These are phyloP conservation scores for Tricholoma matsutake DNA, from an alignment of 768 basidiomycete species.

Conservation along the genomic window DNA sequence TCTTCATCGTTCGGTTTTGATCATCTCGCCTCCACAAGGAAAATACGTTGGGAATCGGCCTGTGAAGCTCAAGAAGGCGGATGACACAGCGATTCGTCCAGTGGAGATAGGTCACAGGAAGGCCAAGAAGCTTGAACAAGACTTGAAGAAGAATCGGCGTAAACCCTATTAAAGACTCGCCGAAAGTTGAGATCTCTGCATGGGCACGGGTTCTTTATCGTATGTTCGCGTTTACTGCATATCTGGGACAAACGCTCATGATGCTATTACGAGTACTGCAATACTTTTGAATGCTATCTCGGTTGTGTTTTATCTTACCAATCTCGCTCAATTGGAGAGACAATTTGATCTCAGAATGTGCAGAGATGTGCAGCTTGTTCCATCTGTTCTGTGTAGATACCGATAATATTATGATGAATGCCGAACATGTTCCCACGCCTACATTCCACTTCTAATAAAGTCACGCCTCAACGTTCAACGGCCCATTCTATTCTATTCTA, in stretches of 20 bases:
- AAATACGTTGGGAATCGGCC: constrained; percentile 99
- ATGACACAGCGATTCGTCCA: constrained; percentile 78
- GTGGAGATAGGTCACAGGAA: constrained; percentile 94
- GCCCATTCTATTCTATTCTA: background rate
- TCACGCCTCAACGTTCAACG: too few relatives aligned
- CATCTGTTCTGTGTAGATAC: too few relatives aligned
- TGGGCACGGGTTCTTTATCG: background rate
- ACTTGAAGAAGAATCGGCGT: constrained; percentile 86
- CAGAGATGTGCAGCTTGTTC: too few relatives aligned
- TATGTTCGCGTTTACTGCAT: constrained; percentile 13
- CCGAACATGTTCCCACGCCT: background rate
- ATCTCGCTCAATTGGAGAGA: too few relatives aligned
- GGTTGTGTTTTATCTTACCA: too few relatives aligned
- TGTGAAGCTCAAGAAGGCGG: constrained; percentile 94
- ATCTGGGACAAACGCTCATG: constrained; percentile 11
- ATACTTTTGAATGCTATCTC: too few relatives aligned
- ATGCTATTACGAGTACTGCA: constrained; percentile 1
- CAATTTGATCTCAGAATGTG: too few relatives aligned
- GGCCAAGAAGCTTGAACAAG: constrained; percentile 85
- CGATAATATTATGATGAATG: too few relatives aligned
- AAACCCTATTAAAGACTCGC: constrained; percentile 64
- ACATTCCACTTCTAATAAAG: too few relatives aligned
- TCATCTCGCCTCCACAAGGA: constrained; percentile 36
- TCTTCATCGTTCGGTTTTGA: constrained; percentile 3
- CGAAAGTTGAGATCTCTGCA: background rate